phyloP scores from a whole-genome alignment of 78 protist species.

The Dictyostelium firmibasis region DNA sequence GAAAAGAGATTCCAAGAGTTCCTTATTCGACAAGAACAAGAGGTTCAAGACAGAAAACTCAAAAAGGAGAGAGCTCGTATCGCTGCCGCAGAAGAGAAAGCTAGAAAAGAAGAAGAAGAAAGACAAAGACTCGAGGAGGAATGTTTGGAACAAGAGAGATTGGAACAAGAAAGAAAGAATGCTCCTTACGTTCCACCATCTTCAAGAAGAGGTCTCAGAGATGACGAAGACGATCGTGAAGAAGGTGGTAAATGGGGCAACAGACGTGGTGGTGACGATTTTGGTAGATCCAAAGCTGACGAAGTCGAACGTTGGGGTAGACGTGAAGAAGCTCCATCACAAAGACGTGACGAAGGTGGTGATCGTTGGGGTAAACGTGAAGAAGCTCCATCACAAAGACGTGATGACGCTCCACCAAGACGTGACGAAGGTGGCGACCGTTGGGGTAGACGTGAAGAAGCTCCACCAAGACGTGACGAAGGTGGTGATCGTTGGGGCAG shows the following conservation, averaged over 20 bases:
- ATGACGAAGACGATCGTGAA: background rate
- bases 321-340: background rate
- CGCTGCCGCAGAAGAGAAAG: conserved; percentile 21
- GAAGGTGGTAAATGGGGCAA: background rate
- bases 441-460: background rate
- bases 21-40: conserved; percentile 18
- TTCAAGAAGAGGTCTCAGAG: background rate
- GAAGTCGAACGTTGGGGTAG: background rate
- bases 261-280: background rate
- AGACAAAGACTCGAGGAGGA: background rate
- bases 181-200: conserved; percentile 36
- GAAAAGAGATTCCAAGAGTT: conserved; percentile 27
- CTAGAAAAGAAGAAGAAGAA: conserved; percentile 29
- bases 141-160: background rate
- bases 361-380: background rate
- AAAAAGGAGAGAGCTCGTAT: conserved; percentile 37
- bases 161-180: conserved; percentile 18
- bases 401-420: background rate
- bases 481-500: background rate
- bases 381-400: background rate
- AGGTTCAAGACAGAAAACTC: background rate
- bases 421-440: background rate
- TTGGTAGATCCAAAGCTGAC: background rate
- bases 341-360: background rate
- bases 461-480: background rate